Conservation (phyloP, 2,329 filamentous ascomycete genomes). For the Epicoccum sorghinum region DNA sequence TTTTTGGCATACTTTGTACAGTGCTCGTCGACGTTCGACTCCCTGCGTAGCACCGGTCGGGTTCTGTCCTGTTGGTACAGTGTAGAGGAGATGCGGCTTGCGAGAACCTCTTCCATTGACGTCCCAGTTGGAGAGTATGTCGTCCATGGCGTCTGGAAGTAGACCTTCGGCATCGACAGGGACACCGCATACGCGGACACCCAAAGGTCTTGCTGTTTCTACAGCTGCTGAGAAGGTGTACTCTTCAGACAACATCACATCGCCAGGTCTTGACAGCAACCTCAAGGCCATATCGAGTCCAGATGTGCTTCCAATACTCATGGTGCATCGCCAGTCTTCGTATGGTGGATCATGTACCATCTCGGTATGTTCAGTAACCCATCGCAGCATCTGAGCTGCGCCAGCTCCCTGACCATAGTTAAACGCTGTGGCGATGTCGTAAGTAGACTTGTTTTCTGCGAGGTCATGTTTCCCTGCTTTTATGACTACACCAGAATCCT, state of each 20-base stretch:
- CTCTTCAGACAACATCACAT: constrained; percentile 84
- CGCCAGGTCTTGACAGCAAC: constrained; percentile 77
- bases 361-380: constrained; percentile 94
- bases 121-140: constrained; percentile 70
- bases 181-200: constrained; percentile 65
- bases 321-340: constrained; percentile 82
- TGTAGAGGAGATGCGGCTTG: constrained; percentile 73
- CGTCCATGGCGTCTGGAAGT: constrained; percentile 65
- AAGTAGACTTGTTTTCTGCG: constrained; percentile 64
- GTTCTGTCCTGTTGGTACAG: constrained; percentile 83
- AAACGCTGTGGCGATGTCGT: constrained; percentile 83
- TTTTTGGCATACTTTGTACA: constrained; percentile 80
- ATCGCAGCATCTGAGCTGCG: constrained; percentile 84
- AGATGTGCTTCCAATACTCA: constrained; percentile 86
- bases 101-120: constrained; percentile 57
- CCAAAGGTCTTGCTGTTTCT: constrained; percentile 68
- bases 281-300: constrained; percentile 83
- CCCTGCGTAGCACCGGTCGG: constrained; percentile 86
- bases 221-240: constrained; percentile 85
- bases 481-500: constrained; percentile 64
- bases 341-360: constrained; percentile 87
- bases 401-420: constrained; percentile 93
- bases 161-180: constrained; percentile 72
- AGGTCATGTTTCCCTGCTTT: constrained; percentile 85
- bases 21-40: constrained; percentile 67